Conservation (phyloP, 2,329 filamentous ascomycete genomes). For the Teratosphaeriaceae sp. region DNA sequence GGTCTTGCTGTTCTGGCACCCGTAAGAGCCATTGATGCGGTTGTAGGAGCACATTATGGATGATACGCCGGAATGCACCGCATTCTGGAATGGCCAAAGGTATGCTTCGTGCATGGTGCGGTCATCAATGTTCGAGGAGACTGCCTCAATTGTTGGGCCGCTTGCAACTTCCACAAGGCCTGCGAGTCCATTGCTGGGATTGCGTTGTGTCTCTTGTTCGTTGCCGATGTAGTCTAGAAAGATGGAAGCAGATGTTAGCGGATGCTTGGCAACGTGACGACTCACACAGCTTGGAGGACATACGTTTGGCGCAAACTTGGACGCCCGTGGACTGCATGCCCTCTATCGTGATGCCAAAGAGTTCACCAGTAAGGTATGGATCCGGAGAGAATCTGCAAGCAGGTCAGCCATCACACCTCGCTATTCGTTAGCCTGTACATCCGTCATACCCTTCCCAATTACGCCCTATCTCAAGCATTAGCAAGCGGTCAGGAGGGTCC, state of each 20-base stretch:
- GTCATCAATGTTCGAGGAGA: conserved; percentile 37
- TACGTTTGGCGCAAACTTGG: conserved; percentile 34
- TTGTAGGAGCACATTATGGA: conserved; percentile 40
- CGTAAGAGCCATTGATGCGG: conserved; percentile 60
- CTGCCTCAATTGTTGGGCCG: conserved; percentile 27
- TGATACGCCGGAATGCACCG: conserved; percentile 22
- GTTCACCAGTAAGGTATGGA: conserved; percentile 24
- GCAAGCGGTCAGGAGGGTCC: too few species aligned
- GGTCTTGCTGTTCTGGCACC: conserved; percentile 56
- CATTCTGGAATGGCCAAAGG: conserved; percentile 27
- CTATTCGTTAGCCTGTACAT: too few species aligned
- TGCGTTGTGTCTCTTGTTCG: conserved; percentile 38
- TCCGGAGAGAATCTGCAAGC: conserved; percentile 24
- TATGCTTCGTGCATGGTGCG: conserved; percentile 59
- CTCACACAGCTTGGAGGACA: too few species aligned
- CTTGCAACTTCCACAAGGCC: neutral
- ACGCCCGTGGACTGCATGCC: conserved; percentile 33
- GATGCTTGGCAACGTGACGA: too few species aligned
- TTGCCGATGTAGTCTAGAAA: conserved; percentile 40
- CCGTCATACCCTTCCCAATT: conserved; percentile 29
- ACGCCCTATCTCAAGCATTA: too few species aligned
- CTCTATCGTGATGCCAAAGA: conserved; percentile 23
- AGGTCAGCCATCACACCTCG: too few species aligned
- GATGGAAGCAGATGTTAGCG: too few species aligned
- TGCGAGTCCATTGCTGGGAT: conserved; percentile 13